Percentiles rank a stretch among this genome's conserved stretches.
These are phyloP conservation scores for Globisporangium cylindrosporum DNA, from an alignment of 352 stramenopile species.

Conservation along the genomic window DNA sequence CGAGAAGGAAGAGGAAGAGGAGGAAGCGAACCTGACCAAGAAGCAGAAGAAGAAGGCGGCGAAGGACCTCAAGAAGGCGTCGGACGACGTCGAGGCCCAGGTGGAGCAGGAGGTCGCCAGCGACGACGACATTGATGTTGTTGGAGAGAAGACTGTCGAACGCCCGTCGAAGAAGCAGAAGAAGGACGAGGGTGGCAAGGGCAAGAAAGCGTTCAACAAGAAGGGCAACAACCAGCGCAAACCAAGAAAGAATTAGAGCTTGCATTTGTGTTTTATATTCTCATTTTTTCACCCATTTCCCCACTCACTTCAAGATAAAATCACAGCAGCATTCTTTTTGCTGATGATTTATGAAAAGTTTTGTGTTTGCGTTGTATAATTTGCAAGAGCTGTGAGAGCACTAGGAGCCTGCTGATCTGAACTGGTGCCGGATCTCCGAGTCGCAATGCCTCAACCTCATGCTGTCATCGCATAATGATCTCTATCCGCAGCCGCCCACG, in stretches of 20 bases:
- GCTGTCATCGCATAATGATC: no score
- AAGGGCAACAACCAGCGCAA: constrained; percentile 32
- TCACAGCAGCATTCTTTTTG: background rate
- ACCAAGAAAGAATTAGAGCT: constrained; percentile 46
- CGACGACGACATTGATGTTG: constrained; percentile 46
- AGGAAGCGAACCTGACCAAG: constrained; percentile 77
- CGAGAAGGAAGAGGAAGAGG: constrained; percentile 64
- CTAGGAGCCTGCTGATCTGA: background rate
- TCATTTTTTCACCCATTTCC: background rate
- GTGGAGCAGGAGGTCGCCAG: constrained; percentile 52
- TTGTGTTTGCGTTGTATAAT: background rate
- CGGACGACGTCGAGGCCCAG: constrained; percentile 65
- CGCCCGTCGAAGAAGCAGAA: constrained; percentile 46
- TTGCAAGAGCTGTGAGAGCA: background rate
- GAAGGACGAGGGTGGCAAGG: constrained; percentile 33
- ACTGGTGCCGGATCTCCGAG: background rate
- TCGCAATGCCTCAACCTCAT: background rate
- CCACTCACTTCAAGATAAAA: background rate
- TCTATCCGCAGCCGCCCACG: no score
- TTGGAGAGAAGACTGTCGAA: constrained; percentile 27
- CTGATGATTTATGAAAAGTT: background rate
- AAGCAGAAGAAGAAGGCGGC: constrained; percentile 75
- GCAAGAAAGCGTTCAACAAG: constrained; percentile 31
- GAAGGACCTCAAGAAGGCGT: constrained; percentile 72
- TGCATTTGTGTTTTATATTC: constrained; percentile 11